Evolutionary conservation across 1,284 basidiomycete genomes (phyloP).

Genomic region (Singerocomus rubriflavus): DNA sequence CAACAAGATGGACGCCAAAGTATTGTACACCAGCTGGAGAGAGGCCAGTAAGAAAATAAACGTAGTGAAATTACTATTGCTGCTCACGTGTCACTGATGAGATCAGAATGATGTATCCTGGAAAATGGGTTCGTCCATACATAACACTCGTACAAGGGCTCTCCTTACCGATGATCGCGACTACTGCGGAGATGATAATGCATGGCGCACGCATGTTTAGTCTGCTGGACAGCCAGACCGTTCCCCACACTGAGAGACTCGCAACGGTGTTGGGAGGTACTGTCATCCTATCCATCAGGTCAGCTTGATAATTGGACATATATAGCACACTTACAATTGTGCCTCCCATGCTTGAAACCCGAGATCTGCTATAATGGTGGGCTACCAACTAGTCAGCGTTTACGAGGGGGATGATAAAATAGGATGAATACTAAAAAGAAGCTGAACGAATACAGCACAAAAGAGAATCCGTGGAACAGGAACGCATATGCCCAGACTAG

Average conservation of each 20-base stretch:
- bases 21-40: conserved; percentile 54
- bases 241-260: conserved; percentile 44
- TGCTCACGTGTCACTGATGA: conserved; percentile 45
- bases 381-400: conserved; percentile 32
- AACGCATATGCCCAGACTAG: conserved; percentile 64
- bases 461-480: conserved; percentile 65
- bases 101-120: conserved; percentile 63
- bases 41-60: conserved; percentile 4
- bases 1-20: conserved; percentile 57
- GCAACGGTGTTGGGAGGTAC: conserved; percentile 58
- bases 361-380: conserved; percentile 58
- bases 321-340: conserved; percentile 43
- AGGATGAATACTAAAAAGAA: conserved; percentile 46
- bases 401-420: background rate
- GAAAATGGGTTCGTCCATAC: background rate
- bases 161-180: conserved; percentile 54
- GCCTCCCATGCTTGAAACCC: conserved; percentile 60
- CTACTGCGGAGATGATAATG: conserved; percentile 50
- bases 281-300: conserved; percentile 42
- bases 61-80: background rate
- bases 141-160: background rate
- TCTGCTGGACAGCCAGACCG: conserved; percentile 50
- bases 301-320: background rate
- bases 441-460: conserved; percentile 53
- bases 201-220: conserved; percentile 51